Evolutionary conservation across 2,329 filamentous ascomycete genomes (phyloP).

Genomic region (Chaetomium sp.): DNA sequence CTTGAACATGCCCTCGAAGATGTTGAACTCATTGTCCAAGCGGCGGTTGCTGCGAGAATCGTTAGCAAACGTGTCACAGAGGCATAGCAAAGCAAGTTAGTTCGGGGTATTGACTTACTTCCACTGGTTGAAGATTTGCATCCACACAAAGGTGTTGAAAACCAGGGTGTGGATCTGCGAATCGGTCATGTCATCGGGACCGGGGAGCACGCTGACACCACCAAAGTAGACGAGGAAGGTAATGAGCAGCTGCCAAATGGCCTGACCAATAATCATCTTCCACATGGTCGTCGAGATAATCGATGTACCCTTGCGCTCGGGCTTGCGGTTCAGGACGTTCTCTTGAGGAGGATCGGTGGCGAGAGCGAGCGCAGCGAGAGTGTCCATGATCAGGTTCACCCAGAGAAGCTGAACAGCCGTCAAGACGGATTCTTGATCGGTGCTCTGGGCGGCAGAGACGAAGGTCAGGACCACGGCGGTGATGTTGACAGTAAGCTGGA

Average conservation of each 20-base stretch:
- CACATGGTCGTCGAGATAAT: constrained; percentile 89
- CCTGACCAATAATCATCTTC: constrained; percentile 98
- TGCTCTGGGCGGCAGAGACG: constrained; percentile 71
- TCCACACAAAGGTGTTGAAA: constrained; percentile 99
- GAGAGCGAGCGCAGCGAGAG: constrained; percentile 80
- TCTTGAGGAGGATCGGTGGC: constrained; percentile 86
- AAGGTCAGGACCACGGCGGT: constrained; percentile 85
- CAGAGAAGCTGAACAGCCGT: constrained; percentile 88
- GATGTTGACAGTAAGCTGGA: constrained; percentile 82
- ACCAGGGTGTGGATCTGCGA: constrained; percentile 69
- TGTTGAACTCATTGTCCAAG: constrained; percentile 90
- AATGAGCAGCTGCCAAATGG: constrained; percentile 77
- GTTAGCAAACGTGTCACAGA: constrained; percentile 4
- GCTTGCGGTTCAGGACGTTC: constrained; percentile 71
- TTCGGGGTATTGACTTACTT: constrained; percentile 54
- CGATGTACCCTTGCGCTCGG: constrained; percentile 49
- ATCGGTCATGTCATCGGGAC: constrained; percentile 32
- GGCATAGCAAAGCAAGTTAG: neutral
- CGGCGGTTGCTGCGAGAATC: constrained; percentile 64
- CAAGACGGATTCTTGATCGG: constrained; percentile 65
- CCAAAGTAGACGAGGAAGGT: constrained; percentile 72
- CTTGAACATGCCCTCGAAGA: constrained; percentile 77
- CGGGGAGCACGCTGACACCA: constrained; percentile 28
- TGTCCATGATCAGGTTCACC: constrained; percentile 98
- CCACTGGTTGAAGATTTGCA: constrained; percentile 98